Base-by-base conservation (phyloP, 1,284 basidiomycete genomes). In the Blastosporella zonata region DNA sequence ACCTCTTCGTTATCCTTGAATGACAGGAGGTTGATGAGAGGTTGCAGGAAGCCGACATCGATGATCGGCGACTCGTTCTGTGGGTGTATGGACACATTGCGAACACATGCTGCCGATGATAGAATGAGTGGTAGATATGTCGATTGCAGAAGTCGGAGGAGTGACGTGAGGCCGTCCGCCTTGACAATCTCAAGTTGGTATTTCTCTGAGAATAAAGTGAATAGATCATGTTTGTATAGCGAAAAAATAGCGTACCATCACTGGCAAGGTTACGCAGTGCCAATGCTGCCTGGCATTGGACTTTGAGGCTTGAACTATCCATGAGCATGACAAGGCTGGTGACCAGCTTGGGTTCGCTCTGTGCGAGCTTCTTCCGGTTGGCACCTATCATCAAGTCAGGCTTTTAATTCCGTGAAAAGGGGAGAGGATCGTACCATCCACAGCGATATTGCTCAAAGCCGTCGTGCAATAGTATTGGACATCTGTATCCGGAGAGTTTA, bases 391-490 rank as follows among this genome's bases (percentile, higher is more conserved):
- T 49, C 23, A 48, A 51, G 42, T 45, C 44, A 52, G 50, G 39
- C 31, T 43, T 31, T 20, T 15, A 25, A 15, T 12, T 25, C 20
- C 22, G 33, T 43, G 41, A 13, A 34, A 18, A 43, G 28, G 18
- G 45, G 35, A 15, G 17, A 20, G 41, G 28, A 37, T 18, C 62
- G 39, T 56, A 87, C 91, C 89, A 71, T 97, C 94, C 5, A 97
- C 94, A 33, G 97, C 97, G 60, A 99, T 99, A 68, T 99, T 99
- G 67, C 92, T 95, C 55, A 99, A 73, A 0, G 97, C 97, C 20
- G 97, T 99, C 5, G 97, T 99, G 72, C 97, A 99, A 67, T 99
- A 99, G 67, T 99, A 99, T 69, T 99, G 97, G 1, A 99, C 97
- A 67, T 99, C 96, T 17, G 96, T 99, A 67, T 99, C 96, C 36